Base-by-base conservation (phyloP, 2,329 filamentous ascomycete genomes). In the Fusarium luffae region DNA sequence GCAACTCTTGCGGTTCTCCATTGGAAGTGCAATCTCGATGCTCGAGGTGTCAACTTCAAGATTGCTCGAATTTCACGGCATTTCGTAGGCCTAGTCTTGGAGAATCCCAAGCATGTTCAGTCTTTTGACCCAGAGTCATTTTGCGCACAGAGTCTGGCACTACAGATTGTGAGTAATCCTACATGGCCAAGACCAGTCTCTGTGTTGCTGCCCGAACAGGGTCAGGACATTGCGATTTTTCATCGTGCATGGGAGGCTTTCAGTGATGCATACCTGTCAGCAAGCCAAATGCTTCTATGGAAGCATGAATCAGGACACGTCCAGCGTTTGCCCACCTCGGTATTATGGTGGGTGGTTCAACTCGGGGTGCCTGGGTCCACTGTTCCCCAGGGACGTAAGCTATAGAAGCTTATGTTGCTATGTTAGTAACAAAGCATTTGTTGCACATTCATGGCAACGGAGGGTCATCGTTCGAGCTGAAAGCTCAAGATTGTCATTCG, bases 11-110 rank as follows among this genome's bases (percentile, higher is more conserved):
- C 74, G 1, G 65, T 76, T 7, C 42, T 77, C 1, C 75, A 77
- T 54, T 77, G 71, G 69, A 44, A 11, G 1, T 76, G 71, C 21
- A 37, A 42, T 14, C 25, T 75, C 1, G 75, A 77, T 28, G 75
- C 56, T 5, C 42, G 37, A 1, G 75, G 74, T 3, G 63, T 76
- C 40, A 59, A 73, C 23, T 76, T 77, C 14, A 52, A 63, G 11
- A 40, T 77, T 9, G 71, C 52, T 2, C 11, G 37, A 4, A 37
- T n/a, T n/a, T 7, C 3, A n/a, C 34, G 34, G 18, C 18, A n/a
- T 37, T n/a, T 7, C 5, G 10, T 37, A n/a, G 34, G 34, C 2
- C 18, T 37, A 18, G 3, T n/a, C 3, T n/a, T 37, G 34, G 4
- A 6, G 4, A n/a, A n/a, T 4, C 3, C 4, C 10, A 37, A 37